Conservation (phyloP, 306 rosid genomes). For the Cyamopsis tetragonoloba region DNA sequence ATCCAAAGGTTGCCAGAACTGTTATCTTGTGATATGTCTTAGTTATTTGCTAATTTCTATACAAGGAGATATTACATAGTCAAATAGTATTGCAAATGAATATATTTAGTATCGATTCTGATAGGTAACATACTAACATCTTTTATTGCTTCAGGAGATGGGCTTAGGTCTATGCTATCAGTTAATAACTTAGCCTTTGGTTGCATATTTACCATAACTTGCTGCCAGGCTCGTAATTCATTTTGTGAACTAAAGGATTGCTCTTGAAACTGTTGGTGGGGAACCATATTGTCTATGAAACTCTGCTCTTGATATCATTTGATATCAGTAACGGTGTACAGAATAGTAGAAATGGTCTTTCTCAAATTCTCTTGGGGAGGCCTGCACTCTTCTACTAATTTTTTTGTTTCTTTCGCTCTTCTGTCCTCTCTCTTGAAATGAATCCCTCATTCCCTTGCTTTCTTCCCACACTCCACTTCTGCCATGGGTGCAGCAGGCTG, state of each 20-base stretch:
- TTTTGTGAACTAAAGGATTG: constrained; percentile 1
- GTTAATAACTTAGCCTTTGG: neutral
- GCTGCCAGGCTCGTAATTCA: neutral
- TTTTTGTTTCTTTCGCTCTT: neutral
- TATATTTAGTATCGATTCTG: neutral
- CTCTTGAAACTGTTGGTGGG: neutral
- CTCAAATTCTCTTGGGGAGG: neutral
- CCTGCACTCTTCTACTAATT: neutral
- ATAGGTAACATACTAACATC: neutral
- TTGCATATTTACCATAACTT: neutral
- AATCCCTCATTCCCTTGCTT: neutral
- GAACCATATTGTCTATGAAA: neutral
- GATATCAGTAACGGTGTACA: neutral
- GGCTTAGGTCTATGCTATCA: neutral
- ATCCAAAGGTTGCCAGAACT: neutral
- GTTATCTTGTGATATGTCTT: neutral
- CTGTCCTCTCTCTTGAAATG: neutral
- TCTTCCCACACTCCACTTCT: neutral
- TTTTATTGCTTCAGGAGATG: neutral
- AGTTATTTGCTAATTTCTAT: neutral
- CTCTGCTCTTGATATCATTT: neutral
- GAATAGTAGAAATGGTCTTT: neutral
- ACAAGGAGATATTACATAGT: neutral
- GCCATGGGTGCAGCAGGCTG: neutral
- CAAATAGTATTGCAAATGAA: neutral